These are phyloP conservation scores for Didymella segeticola DNA, from an alignment of 2,329 filamentous ascomycete genomes.

Conservation along the genomic window DNA sequence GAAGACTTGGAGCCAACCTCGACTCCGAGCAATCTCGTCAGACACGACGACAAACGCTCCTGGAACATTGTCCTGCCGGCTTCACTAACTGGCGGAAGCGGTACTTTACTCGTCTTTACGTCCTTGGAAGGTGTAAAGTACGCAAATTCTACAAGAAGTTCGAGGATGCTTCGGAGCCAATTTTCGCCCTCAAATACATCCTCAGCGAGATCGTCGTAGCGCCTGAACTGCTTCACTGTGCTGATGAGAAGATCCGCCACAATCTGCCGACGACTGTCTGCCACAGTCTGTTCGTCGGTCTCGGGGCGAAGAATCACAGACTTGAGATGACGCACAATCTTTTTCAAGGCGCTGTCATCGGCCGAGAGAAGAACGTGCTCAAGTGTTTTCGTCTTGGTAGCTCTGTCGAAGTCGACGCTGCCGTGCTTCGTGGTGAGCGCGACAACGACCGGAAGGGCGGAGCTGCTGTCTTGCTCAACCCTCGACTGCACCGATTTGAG, in stretches of 20 bases:
- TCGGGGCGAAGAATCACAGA: constrained; percentile 56
- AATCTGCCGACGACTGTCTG: constrained; percentile 55
- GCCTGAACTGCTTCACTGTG: constrained; percentile 53
- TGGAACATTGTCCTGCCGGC: constrained; percentile 60
- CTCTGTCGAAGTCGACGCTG: constrained; percentile 80
- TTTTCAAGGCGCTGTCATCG: constrained; percentile 55
- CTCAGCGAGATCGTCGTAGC: constrained; percentile 29
- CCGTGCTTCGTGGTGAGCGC: constrained; percentile 74
- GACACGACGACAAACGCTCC: constrained; percentile 61
- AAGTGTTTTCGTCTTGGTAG: constrained; percentile 84
- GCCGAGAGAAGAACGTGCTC: constrained; percentile 73
- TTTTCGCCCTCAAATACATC: constrained; percentile 46
- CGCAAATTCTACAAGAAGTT: constrained; percentile 56
- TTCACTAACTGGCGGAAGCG: constrained; percentile 55
- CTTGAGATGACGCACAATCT: constrained; percentile 62
- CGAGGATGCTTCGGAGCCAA: constrained; percentile 54
- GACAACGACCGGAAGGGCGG: constrained; percentile 67
- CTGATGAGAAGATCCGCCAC: constrained; percentile 62
- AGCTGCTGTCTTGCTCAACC: constrained; percentile 63
- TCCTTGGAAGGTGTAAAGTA: constrained; percentile 55
- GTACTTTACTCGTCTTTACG: constrained; percentile 42
- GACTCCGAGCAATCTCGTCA: constrained; percentile 57
- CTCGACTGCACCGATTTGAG: constrained; percentile 73
- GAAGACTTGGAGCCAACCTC: constrained; percentile 29
- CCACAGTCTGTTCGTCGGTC: constrained; percentile 52